Base-by-base conservation (phyloP, 345 rosid species). In the Bruguiera parviflora region DNA sequence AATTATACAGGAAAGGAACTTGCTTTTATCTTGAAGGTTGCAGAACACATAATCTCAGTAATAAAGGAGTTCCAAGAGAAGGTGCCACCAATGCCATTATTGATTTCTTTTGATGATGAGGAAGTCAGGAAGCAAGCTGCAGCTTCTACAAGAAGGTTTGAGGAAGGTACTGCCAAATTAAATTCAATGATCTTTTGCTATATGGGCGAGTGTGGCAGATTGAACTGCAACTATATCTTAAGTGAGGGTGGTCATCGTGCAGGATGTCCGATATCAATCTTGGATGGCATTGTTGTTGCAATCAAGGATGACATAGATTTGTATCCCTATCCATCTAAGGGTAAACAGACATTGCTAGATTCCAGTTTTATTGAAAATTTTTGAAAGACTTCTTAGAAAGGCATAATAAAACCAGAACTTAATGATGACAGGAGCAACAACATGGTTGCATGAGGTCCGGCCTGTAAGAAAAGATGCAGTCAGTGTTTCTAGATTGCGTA, bases 301-400 rank as follows among this genome's bases (percentile, higher is more conserved):
- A 85, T 92, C 70, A 92, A 89, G 81, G 97, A 92, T 68, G 97
- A 92, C 71, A 92, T 92, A 67, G 94, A 89, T 67, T 89, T 90
- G 86, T 76, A 78, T 69, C 97, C 97, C 7, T 81, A 86, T 77
- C 80, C 85, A 53, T 67, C 93, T 32, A 92, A 84, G 77, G 94
- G 97, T 88, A 73, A 39, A 28, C 18, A 20, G n/a, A 64, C 53
- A 6, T 68, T 21, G 32, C 13, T n/a, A 32, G 24, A 33, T 67
- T 33, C 33, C 51, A 53, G 7, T 58, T n/a, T 67, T 60, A 18
- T 37, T 65, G 6, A 53, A 22, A 18, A 35, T 57, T 37, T 39
- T 53, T 21, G 33, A 29, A 29, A 19, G 16, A 28, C 21, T 47
- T 39, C 49, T 52, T 46, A 39, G 55, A 31, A 51, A 53, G 57